Evolutionary conservation across 1,284 basidiomycete species (phyloP).

Genomic region (Grifola frondosa): DNA sequence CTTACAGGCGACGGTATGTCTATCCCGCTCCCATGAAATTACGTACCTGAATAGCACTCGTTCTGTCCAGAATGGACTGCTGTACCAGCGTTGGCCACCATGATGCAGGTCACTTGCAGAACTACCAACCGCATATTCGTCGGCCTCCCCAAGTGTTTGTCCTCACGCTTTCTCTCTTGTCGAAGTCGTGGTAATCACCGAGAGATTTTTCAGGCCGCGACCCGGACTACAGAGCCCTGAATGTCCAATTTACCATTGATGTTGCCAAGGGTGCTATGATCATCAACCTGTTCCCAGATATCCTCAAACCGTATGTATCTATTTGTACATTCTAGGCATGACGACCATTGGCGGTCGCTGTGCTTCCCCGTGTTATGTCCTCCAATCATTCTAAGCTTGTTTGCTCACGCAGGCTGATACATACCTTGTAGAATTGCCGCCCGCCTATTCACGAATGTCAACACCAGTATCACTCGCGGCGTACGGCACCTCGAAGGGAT

Average conservation of each 20-base stretch:
- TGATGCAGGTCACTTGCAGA: slow-evolving; percentile 41
- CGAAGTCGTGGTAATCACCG: not conserved
- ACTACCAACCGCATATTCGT: slow-evolving; percentile 46
- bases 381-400: not conserved
- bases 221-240: slow-evolving; percentile 17
- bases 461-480: slow-evolving; percentile 2
- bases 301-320: slow-evolving; percentile 19
- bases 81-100: slow-evolving; percentile 36
- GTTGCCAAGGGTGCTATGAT: slow-evolving; percentile 16
- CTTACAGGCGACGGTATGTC: slow-evolving; percentile 5
- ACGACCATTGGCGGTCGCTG: no score
- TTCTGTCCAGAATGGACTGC: slow-evolving; percentile 26
- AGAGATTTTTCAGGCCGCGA: slow-evolving; percentile 20
- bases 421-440: not conserved
- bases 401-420: not conserved
- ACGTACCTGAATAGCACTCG: no score
- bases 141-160: slow-evolving; percentile 38
- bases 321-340: no score
- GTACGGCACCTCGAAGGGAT: slow-evolving; percentile 5
- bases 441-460: slow-evolving; percentile 10
- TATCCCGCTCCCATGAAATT: not conserved
- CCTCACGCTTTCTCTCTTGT: no score
- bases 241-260: slow-evolving; percentile 19
- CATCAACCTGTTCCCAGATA: slow-evolving; percentile 10
- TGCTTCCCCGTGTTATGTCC: slow-evolving; percentile 1